Conservation (phyloP, 495 filamentous ascomycete genomes). For the Sabuloglossum arenarium region DNA sequence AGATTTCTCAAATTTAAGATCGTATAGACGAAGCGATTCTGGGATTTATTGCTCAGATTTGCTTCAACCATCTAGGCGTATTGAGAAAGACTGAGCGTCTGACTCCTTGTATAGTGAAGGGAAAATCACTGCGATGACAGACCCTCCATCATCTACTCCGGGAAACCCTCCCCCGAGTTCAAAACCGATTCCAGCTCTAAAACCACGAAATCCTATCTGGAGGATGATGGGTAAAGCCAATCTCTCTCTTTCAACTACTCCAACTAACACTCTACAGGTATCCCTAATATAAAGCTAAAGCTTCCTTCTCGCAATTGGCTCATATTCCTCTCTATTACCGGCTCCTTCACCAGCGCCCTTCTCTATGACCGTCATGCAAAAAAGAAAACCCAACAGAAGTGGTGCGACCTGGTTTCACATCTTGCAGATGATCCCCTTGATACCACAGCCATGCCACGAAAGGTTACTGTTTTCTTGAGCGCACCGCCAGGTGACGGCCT, state of each 20-base stretch:
- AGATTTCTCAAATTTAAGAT: background rate
- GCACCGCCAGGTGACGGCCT: conserved; percentile 74
- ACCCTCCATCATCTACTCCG: background rate
- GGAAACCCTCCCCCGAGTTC: background rate
- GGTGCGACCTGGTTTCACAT: conserved; percentile 73
- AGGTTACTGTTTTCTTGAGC: conserved; percentile 67
- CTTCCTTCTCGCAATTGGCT: conserved; percentile 94
- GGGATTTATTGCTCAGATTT: background rate
- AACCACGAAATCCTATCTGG: background rate
- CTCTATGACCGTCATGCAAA: conserved; percentile 86
- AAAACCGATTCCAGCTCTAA: background rate
- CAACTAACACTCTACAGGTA: background rate
- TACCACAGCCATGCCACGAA: conserved; percentile 52
- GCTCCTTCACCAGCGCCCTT: conserved; percentile 52
- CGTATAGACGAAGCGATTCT: background rate
- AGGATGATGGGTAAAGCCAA: background rate
- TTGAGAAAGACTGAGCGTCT: background rate
- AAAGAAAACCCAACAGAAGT: conserved; percentile 60
- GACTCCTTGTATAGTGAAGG: background rate
- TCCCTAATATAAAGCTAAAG: conserved; percentile 30
- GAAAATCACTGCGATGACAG: background rate
- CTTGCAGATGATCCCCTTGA: conserved; percentile 56
- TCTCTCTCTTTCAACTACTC: background rate
- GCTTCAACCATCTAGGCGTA: too few species aligned
- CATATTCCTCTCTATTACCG: conserved; percentile 71